phyloP scores from a whole-genome alignment of 1,139 yeast species.

The Diutina neorugosa region DNA sequence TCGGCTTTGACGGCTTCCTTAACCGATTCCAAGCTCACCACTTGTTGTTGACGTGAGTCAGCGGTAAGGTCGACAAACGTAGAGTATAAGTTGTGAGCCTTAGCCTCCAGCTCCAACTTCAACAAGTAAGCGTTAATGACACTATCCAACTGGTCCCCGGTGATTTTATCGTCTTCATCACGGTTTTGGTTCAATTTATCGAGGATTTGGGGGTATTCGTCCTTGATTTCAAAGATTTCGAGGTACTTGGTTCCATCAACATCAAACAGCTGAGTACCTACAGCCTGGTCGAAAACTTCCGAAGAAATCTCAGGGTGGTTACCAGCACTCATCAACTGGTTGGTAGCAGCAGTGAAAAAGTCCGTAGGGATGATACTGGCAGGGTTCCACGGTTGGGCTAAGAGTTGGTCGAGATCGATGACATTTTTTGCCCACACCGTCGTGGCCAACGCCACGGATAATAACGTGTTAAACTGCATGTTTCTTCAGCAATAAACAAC shows the following conservation, averaged over 20 bases:
- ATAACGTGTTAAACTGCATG: slow-evolving; percentile 7
- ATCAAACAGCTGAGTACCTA: neutral
- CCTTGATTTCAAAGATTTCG: neutral
- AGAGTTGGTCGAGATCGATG: slow-evolving; percentile 6
- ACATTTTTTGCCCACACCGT: slow-evolving; percentile 11
- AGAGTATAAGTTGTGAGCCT: neutral
- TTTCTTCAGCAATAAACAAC: neutral
- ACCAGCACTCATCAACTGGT: neutral
- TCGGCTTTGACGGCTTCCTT: slow-evolving; percentile 6
- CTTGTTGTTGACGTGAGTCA: neutral
- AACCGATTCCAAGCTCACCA: slow-evolving; percentile 9
- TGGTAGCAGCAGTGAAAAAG: neutral
- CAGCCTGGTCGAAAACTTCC: neutral
- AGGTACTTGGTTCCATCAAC: neutral
- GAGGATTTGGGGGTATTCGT: neutral
- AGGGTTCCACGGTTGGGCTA: neutral
- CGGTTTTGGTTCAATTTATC: neutral
- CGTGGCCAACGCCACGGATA: slow-evolving; percentile 7
- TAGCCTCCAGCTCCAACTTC: neutral
- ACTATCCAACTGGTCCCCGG: neutral
- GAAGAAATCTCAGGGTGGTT: neutral
- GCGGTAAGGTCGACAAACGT: neutral
- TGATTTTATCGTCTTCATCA: neutral
- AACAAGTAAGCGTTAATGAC: neutral
- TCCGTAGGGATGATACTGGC: neutral